phyloP scores from a whole-genome alignment of 192 early-diverging fungal species.

The Rhizophlyctis rosea region DNA sequence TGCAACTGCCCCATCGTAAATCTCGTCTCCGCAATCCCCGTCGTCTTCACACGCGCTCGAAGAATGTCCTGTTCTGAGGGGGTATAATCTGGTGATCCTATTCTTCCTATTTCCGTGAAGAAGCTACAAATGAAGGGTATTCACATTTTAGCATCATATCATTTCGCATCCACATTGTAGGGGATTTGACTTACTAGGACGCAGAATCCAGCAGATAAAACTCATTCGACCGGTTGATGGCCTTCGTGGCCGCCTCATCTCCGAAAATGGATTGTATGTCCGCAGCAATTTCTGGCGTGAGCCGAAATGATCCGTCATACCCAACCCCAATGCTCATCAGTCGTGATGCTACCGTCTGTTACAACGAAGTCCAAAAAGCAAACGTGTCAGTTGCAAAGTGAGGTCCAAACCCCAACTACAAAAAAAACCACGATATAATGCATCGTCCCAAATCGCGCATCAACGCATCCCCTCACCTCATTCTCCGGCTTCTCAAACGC shows the following conservation, averaged over 20 bases:
- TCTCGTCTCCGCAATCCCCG: constrained; percentile 59
- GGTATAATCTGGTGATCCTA: constrained; percentile 46
- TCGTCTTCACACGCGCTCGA: constrained; percentile 64
- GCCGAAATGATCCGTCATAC: background rate
- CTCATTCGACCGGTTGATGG: constrained; percentile 71
- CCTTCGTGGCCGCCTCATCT: constrained; percentile 62
- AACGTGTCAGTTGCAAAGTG: no score
- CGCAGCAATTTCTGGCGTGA: constrained; percentile 13
- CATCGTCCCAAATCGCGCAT: no score
- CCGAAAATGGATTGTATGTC: constrained; percentile 45
- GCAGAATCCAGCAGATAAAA: constrained; percentile 93
- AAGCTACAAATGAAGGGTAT: no score
- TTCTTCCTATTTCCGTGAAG: constrained; percentile 40
- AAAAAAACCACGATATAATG: no score
- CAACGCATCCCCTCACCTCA: background rate
- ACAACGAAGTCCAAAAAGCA: no score
- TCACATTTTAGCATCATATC: no score
- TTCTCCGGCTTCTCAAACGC: constrained; percentile 24
- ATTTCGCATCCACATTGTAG: no score
- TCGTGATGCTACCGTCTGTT: background rate
- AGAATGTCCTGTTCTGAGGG: constrained; percentile 65
- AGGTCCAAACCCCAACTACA: no score
- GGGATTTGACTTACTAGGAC: constrained; percentile 70
- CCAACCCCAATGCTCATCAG: background rate
- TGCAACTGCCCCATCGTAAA: constrained; percentile 52